Percentiles rank a stretch among this genome's conserved stretches.
These are phyloP conservation scores for Zalaria obscura DNA, from an alignment of 2,329 filamentous ascomycete species.

Conservation along the genomic window DNA sequence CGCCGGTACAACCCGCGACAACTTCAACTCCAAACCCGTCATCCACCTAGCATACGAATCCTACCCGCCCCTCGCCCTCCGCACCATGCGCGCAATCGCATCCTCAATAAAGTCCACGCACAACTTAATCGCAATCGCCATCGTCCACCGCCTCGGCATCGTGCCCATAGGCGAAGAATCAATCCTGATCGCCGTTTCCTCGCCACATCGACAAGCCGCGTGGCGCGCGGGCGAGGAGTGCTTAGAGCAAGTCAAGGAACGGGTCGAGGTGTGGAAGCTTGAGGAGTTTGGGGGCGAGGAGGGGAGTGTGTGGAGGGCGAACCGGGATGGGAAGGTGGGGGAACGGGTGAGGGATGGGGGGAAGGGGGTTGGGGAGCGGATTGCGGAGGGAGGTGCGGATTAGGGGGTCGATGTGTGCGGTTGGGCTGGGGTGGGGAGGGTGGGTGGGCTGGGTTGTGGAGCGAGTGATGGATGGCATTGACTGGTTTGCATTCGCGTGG, in stretches of 20 bases:
- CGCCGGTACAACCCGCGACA: constrained; percentile 67
- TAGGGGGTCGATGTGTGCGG: too few relatives aligned
- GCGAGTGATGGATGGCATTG: too few relatives aligned
- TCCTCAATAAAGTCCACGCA: constrained; percentile 44
- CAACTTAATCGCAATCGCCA: constrained; percentile 55
- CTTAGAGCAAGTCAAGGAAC: constrained; percentile 70
- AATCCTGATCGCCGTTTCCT: constrained; percentile 75
- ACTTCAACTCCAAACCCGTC: constrained; percentile 57
- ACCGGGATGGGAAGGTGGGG: constrained; percentile 56
- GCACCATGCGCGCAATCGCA: constrained; percentile 53
- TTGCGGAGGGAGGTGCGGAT: too few relatives aligned
- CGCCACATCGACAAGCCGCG: constrained; percentile 68
- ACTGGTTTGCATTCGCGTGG: too few relatives aligned
- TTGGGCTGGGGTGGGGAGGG: too few relatives aligned
- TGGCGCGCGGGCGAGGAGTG: constrained; percentile 86
- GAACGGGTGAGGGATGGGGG: constrained; percentile 5
- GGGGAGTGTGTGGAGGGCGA: constrained; percentile 72
- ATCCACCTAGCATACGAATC: constrained; percentile 62
- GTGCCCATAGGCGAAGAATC: constrained; percentile 90
- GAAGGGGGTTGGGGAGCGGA: too few relatives aligned
- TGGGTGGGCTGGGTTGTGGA: too few relatives aligned
- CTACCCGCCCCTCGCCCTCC: constrained; percentile 56
- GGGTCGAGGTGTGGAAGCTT: constrained; percentile 89
- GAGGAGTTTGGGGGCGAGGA: constrained; percentile 73
- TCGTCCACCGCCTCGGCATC: constrained; percentile 70